phyloP scores from a whole-genome alignment of 768 basidiomycete genomes.

The Lactarius psammicola region DNA sequence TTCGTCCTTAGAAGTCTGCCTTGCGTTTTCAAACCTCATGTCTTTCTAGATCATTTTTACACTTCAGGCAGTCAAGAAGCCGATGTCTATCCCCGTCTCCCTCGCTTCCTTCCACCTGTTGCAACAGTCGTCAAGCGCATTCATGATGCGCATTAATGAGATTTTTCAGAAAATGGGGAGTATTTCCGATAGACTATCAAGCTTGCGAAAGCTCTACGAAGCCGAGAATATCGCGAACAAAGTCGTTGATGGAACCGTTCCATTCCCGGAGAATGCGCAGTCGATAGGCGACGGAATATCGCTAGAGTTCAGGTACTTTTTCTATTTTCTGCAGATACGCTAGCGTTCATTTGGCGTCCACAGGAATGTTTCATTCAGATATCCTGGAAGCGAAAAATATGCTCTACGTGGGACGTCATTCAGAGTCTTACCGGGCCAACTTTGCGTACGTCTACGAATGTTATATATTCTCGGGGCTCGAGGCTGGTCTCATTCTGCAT shows the following conservation, averaged over 20 bases:
- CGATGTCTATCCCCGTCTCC: slow-evolving; percentile 26
- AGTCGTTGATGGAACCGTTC: slow-evolving; percentile 50
- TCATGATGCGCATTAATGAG: slow-evolving; percentile 47
- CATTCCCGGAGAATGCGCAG: slow-evolving; percentile 37
- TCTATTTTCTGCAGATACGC: slow-evolving; percentile 26
- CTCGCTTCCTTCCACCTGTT: slow-evolving; percentile 47
- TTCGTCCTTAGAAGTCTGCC: not conserved
- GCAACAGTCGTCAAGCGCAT: slow-evolving; percentile 49
- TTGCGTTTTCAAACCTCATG: not conserved
- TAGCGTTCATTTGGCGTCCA: slow-evolving; percentile 22
- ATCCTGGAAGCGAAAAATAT: slow-evolving; percentile 51
- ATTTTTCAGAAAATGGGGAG: slow-evolving; percentile 55
- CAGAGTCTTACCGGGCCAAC: slow-evolving; percentile 64
- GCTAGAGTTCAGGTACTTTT: slow-evolving; percentile 57
- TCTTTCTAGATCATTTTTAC: slow-evolving; percentile 26
- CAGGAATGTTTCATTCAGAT: slow-evolving; percentile 71
- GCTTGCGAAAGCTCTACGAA: slow-evolving; percentile 63
- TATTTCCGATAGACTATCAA: slow-evolving; percentile 51
- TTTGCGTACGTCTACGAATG: slow-evolving; percentile 54
- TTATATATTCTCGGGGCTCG: not conserved
- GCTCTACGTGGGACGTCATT: slow-evolving; percentile 67
- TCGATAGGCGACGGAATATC: slow-evolving; percentile 38
- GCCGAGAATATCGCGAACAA: slow-evolving; percentile 57
- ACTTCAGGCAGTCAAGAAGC: slow-evolving; percentile 28
- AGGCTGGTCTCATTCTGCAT: not conserved